Base-by-base conservation (phyloP, 192 early-diverging fungal genomes). In the Phlyctochytrium bullatum region DNA sequence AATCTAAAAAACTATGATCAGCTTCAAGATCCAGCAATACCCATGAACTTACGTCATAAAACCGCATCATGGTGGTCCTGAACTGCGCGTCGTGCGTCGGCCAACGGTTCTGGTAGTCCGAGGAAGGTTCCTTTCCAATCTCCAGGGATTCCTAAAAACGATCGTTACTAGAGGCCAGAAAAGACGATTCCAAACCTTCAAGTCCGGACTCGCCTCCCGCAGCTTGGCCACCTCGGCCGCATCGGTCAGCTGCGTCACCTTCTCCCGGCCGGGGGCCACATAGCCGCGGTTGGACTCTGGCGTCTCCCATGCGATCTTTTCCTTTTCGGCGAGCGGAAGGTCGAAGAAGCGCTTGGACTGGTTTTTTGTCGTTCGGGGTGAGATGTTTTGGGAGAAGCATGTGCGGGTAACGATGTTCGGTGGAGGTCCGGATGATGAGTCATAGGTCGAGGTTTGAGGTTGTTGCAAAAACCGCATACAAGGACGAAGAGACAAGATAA, bases 271-370 rank as follows among this genome's bases (percentile, higher is more conserved):
- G 33, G 57, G 29, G 2, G 34, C 31, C 3, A 68, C 71, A 69
- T 73, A 73, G 24, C 71, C 71, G 14, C 71, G 31, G 58, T 73
- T 73, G 57, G 57, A 40, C 34, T 73, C 71, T 2, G 66, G 56
- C 23, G 34, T 69, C 16, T 66, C 65, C 71, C 71, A 73, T 12
- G 6, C 47, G 23, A 73, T n/a, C n/a, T 12, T 17, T 28, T 68
- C 53, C 62, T 73, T 67, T 35, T 63, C 61, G 16, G 30, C 61
- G 47, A 28, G 27, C 12, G 16, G 17, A 27, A 64, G 33, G 10
- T 34, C 61, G 25, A 69, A 69, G 32, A 63, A 69, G 1, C 12
- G 14, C 20, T 52, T 47, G 4, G 64, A 67, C n/a, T 27, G 34
- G 4, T 14, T n/a, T 47, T 47, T 47, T 47, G 40, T 6, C 40